Evolutionary conservation across 1,284 basidiomycete genomes (phyloP), one percentile per base, ranked within the genome.

Genomic region (Sutorius eximius): DNA sequence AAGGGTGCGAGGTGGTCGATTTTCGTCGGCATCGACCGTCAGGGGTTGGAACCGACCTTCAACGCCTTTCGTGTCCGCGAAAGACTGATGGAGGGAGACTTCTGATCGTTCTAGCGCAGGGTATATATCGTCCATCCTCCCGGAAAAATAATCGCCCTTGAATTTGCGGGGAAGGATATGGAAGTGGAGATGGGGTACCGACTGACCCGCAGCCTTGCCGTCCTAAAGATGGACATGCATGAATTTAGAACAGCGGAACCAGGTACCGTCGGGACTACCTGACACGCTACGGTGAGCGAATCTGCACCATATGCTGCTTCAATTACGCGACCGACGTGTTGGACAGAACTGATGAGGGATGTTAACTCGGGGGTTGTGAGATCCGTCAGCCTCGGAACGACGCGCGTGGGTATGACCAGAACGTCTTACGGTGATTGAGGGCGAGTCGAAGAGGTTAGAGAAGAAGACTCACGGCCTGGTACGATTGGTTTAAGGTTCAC

Each of bases 401-500:
- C 81, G 51, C 94, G 80, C 0, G 77, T 84, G 4, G 94, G 91
- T 20, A 94, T 77, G 51, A 98, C 87, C 37, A 98, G 85, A 2
- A 97, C 91, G 75, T 98, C 95, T 96, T 66, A 33, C 29, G 36
- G 29, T 22, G 30, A 42, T n/a, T 59, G 49, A 61, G 55, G 3
- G 24, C 2, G 22, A 0, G 10, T 3, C 3, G 13, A 16, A 0
- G 5, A 3, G n/a, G 8, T 5, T 24, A 33, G 44, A 13, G 16
- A 55, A 46, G 44, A 10, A 10, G 1, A 80, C 93, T 74, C 70
- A 95, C 93, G 93, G 43, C 94, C 94, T 22, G 93, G 93, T 11
- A 96, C 85, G 59, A 97, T 85, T 2, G 95, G 94, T 66, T 94
- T 96, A 59, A 96, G 82, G 70, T 97, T 97, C 45, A 96, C 94